These are phyloP conservation scores for Magnusiomyces tetraspermus DNA, from an alignment of 1,139 yeast genomes.

Conservation along the genomic window DNA sequence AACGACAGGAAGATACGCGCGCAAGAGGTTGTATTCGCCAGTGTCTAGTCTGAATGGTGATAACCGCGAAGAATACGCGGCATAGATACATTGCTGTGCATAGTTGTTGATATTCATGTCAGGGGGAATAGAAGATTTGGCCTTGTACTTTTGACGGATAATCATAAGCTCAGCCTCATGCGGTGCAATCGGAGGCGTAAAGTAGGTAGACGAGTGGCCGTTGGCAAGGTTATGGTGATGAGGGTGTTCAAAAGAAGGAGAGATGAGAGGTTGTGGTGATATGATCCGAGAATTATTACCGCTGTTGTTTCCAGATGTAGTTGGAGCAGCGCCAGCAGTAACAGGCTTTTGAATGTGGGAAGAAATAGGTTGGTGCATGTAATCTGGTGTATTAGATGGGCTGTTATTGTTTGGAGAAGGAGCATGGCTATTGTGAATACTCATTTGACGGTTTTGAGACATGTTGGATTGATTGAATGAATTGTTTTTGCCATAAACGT, in stretches of 20 bases:
- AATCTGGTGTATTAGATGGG: not conserved
- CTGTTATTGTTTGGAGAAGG: not conserved
- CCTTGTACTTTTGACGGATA: slow-evolving; percentile 30
- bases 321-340: not conserved
- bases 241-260: slow-evolving; percentile 9
- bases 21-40: slow-evolving; percentile 32
- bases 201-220: slow-evolving; percentile 2
- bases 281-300: not conserved
- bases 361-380: not conserved
- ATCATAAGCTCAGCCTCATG: slow-evolving; percentile 16
- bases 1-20: slow-evolving; percentile 29
- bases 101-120: slow-evolving; percentile 32
- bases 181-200: slow-evolving; percentile 12
- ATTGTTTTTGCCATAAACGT: not conserved
- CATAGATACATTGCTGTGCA: slow-evolving; percentile 35
- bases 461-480: not conserved
- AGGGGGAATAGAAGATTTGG: slow-evolving; percentile 35
- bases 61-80: slow-evolving; percentile 36
- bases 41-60: slow-evolving; percentile 32
- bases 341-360: not conserved
- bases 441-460: not conserved
- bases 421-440: not conserved
- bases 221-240: slow-evolving; percentile 8
- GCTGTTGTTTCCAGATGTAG: not conserved
- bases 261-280: slow-evolving; percentile 13